Base-by-base conservation (phyloP, 352 stramenopile genomes). In the Phytophthora melonis region DNA sequence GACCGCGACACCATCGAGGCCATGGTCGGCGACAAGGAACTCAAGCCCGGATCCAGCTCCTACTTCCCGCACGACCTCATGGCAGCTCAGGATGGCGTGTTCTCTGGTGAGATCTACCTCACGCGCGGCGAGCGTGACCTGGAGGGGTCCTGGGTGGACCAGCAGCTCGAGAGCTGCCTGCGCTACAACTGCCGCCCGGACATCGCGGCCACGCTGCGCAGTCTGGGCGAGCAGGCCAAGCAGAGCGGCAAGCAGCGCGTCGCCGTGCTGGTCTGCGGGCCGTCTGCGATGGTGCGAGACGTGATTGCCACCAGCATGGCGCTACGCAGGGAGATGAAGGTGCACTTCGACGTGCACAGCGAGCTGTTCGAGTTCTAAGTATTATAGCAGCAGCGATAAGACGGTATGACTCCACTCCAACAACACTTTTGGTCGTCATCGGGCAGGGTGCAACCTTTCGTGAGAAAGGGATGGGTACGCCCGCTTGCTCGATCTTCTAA, bases 241-340 rank as follows among this genome's bases (percentile, higher is more conserved):
- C 18, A 62, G 62, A 63, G 39, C 23, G 52, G 47, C 25, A 72
- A 73, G 19, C 30, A 66, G 7, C 61, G 77, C 16, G 74, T 86
- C 1, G 79, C 56, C 0, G 74, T 86, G 21, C 56, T 86, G 41
- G 79, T 84, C 1, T 84, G 77, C 45, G 79, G 79, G 0, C 79
- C 79, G 0, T 18, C n/a, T 0, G n/a, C 65, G 11, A 79, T 87
- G 73, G 66, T 86, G 4, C 54, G 36, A 1, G 66, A 73, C 0
- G 75, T 77, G 2, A 55, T 77, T 1, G 27, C 5, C 6, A 34
- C 41, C 6, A 72, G 69, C 9, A 54, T 72, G 9, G 6, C 21
- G 8, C 58, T 80, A 10, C 36, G 54, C 1, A 60, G 27, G 2
- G 53, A 69, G 13, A 58, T 80, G 61, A 63, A 71, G 13, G 21